Percentiles rank a stretch among this genome's conserved stretches.
Evolutionary conservation across 164 flowering plant species (phyloP).

Genomic region (Nelumbo lutea): DNA sequence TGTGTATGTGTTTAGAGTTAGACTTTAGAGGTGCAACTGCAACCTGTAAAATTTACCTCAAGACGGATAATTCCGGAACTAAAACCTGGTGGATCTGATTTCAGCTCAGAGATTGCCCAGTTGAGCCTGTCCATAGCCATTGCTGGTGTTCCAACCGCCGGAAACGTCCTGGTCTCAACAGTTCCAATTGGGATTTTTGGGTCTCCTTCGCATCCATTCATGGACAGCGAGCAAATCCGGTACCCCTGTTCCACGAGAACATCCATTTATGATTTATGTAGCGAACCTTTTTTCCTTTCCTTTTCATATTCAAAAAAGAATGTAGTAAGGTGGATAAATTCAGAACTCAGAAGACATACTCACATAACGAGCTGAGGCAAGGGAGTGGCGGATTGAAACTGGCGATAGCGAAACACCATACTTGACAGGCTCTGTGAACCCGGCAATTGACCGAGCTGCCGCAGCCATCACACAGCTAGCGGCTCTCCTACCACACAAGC

Average conservation of each 20-base stretch:
- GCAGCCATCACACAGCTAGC: constrained; percentile 20
- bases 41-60: constrained; percentile 31
- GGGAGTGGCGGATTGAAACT: constrained; percentile 1
- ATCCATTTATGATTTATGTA: too few species aligned
- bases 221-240: constrained; percentile 34
- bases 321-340: too few species aligned
- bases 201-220: constrained; percentile 78
- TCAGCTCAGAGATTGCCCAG: constrained; percentile 40
- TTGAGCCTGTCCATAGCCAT: constrained; percentile 49
- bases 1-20: too few species aligned
- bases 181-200: constrained; percentile 37
- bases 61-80: constrained; percentile 68
- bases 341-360: neutral
- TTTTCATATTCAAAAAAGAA: neutral
- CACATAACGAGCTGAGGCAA: constrained; percentile 5
- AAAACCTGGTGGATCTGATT: constrained; percentile 35
- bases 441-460: constrained; percentile 18
- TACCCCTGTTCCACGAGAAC: neutral
- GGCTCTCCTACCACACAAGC: neutral
- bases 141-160: constrained; percentile 42
- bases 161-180: constrained; percentile 51
- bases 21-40: neutral
- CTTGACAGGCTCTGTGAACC: constrained; percentile 16
- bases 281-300: neutral
- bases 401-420: neutral